A percentile compares a stretch with the other conserved stretches of the same genome.
Evolutionary conservation across 129 eudicot genomes (phyloP).

Genomic region (Sambucus nigra): DNA sequence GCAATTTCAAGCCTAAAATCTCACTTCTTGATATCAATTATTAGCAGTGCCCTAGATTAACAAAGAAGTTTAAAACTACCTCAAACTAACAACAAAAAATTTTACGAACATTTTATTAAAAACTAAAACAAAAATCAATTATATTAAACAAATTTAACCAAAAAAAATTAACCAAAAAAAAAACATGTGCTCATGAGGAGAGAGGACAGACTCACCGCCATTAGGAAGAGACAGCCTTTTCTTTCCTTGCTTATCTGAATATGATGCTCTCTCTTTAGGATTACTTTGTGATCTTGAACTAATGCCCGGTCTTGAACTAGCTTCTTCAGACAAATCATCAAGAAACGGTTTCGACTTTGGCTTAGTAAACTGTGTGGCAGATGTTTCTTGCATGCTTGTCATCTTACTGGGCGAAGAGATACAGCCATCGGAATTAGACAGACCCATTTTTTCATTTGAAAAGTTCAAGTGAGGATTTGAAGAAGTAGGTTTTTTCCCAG

Average conservation of each 20-base stretch:
- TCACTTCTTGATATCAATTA: too few species aligned
- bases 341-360: constrained; percentile 33
- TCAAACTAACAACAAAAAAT: background rate
- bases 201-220: constrained; percentile 40
- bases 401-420: constrained; percentile 49
- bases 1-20: too few species aligned
- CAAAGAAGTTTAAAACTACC: background rate
- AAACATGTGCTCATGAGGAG: too few species aligned
- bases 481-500: constrained; percentile 37
- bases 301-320: constrained; percentile 29
- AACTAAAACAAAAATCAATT: background rate
- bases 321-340: constrained; percentile 40
- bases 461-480: constrained; percentile 30
- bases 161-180: too few species aligned
- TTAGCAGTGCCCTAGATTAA: too few species aligned
- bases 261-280: constrained; percentile 58
- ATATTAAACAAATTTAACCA: background rate
- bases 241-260: constrained; percentile 40
- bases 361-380: constrained; percentile 23
- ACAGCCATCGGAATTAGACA: constrained; percentile 48
- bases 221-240: constrained; percentile 67
- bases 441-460: constrained; percentile 32
- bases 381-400: constrained; percentile 32
- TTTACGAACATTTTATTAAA: background rate
- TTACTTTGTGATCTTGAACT: constrained; percentile 63